These are phyloP conservation scores for Fusarium tuaranense DNA, from an alignment of 2,329 filamentous ascomycete genomes.

Conservation along the genomic window DNA sequence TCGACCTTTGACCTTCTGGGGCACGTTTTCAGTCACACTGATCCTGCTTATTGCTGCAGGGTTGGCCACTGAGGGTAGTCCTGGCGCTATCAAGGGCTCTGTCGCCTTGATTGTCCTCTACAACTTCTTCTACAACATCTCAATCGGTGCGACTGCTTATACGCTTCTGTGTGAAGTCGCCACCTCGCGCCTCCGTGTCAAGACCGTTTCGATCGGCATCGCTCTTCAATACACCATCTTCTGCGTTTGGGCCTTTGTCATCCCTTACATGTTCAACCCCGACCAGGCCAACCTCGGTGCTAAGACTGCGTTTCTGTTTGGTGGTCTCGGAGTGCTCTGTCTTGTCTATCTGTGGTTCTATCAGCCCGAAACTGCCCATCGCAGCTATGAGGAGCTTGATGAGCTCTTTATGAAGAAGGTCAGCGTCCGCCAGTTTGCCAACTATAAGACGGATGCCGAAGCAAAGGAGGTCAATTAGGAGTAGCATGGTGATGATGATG, in stretches of 20 bases:
- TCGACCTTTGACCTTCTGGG: not conserved
- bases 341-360: not conserved
- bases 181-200: not conserved
- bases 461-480: not conserved
- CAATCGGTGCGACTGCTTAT: not conserved
- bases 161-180: not conserved
- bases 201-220: not conserved
- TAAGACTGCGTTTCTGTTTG: conserved; percentile 19
- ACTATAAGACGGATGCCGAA: not conserved
- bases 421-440: conserved; percentile 1
- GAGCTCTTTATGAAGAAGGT: not conserved
- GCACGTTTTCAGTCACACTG: not conserved
- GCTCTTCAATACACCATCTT: not conserved
- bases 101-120: not conserved
- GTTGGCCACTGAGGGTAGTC: not conserved
- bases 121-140: not conserved
- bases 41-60: not conserved
- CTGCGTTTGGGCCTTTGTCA: conserved; percentile 8
- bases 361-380: not conserved
- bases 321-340: not conserved
- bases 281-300: conserved; percentile 13
- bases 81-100: not conserved
- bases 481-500: too few species aligned
- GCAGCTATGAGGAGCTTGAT: not conserved
- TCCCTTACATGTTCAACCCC: conserved; percentile 23